These are phyloP conservation scores for Eryngium alpinum DNA, from an alignment of 140 eudicot species.

Conservation along the genomic window DNA sequence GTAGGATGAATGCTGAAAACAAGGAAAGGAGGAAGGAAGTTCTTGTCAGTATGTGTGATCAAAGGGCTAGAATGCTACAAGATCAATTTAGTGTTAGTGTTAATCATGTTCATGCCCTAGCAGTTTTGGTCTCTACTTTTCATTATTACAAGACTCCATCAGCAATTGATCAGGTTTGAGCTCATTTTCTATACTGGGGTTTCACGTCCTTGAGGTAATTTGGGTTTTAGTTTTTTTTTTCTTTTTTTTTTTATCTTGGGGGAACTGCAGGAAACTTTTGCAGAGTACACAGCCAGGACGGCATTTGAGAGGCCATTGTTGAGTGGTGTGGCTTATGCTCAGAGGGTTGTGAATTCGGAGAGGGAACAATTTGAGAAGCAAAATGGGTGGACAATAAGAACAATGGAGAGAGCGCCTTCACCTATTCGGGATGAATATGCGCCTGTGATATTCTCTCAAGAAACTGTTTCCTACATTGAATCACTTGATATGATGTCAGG, in stretches of 20 bases:
- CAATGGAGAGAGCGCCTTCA: constrained; percentile 81
- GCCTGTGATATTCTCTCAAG: constrained; percentile 80
- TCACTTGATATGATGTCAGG: constrained; percentile 96
- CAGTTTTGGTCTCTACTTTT: constrained; percentile 71
- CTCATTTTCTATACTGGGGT: background rate
- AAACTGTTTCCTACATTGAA: constrained; percentile 72
- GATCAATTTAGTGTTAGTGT: constrained; percentile 86
- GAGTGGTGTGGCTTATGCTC: constrained; percentile 84
- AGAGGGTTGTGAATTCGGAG: constrained; percentile 49
- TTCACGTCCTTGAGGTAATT: constrained; percentile 1
- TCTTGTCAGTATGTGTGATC: constrained; percentile 80
- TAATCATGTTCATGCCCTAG: constrained; percentile 89
- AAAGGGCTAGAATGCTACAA: constrained; percentile 86
- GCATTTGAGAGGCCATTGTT: constrained; percentile 85
- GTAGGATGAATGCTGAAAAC: constrained; percentile 46
- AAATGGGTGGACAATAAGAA: constrained; percentile 73
- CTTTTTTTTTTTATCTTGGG: background rate
- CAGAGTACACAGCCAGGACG: constrained; percentile 84
- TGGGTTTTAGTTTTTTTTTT: background rate
- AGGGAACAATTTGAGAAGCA: constrained; percentile 69
- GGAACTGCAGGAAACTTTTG: constrained; percentile 70
- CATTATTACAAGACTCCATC: constrained; percentile 70
- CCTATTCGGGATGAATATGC: constrained; percentile 82
- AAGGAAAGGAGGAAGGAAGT: constrained; percentile 64
- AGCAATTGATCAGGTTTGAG: constrained; percentile 79